phyloP scores from a whole-genome alignment of 305 asterid genomes.

The Caryopteris hybrid region DNA sequence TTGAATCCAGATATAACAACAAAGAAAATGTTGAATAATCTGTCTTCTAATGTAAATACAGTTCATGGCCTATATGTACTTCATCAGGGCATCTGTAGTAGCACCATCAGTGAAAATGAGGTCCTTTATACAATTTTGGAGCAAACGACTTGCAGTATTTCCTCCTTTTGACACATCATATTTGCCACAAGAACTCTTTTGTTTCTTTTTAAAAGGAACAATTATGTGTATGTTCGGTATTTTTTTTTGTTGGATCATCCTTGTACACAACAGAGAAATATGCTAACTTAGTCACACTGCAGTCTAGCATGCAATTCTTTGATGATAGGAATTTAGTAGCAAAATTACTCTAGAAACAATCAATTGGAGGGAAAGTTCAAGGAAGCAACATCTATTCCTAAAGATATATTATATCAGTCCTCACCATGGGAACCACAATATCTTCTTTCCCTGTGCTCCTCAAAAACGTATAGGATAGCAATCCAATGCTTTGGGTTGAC shows the following conservation, averaged over 20 bases:
- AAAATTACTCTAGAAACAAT: not conserved
- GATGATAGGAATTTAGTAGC: not conserved
- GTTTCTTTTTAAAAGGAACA: not conserved
- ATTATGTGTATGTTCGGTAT: not conserved
- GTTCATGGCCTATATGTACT: too few species aligned
- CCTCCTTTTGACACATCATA: not conserved
- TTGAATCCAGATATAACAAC: too few species aligned
- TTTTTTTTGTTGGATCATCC: not conserved
- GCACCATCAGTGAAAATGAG: too few species aligned
- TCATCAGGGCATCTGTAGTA: too few species aligned
- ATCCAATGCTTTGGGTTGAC: conserved; percentile 79
- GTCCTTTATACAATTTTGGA: too few species aligned
- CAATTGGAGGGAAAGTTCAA: not conserved
- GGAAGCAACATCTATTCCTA: not conserved
- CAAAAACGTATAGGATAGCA: conserved; percentile 82
- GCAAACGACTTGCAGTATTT: not conserved
- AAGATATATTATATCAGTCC: conserved; percentile 14
- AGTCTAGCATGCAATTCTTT: not conserved
- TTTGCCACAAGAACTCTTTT: not conserved
- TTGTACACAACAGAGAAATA: not conserved
- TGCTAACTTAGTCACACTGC: not conserved
- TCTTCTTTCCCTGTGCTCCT: conserved; percentile 86
- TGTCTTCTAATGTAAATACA: too few species aligned
- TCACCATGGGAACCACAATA: conserved; percentile 92
- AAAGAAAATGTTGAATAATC: too few species aligned